These are phyloP conservation scores for Fusarium oligoseptatum DNA, from an alignment of 2,329 filamentous ascomycete species.

Conservation along the genomic window DNA sequence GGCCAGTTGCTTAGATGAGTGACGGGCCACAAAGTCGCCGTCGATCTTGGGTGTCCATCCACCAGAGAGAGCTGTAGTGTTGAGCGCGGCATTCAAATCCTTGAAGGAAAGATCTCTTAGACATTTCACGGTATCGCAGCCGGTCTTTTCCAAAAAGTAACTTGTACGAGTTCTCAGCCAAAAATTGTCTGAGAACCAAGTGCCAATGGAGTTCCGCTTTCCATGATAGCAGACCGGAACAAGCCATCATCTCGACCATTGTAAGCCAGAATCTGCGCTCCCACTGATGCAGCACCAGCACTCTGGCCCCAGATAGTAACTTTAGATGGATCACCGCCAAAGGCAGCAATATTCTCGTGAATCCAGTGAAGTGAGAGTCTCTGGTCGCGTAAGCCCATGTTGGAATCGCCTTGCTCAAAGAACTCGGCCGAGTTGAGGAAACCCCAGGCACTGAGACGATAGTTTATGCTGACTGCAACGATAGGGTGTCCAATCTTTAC, in stretches of 20 bases:
- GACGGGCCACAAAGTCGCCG: conserved; percentile 15
- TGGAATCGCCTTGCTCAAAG: conserved; percentile 56
- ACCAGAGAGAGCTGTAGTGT: conserved; percentile 15
- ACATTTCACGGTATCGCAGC: conserved; percentile 11
- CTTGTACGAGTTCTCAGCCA: conserved; percentile 10
- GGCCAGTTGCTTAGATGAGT: conserved; percentile 6
- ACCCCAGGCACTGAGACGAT: conserved; percentile 52
- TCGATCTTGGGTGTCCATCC: conserved; percentile 27
- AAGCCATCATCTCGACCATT: conserved; percentile 25
- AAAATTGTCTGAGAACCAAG: conserved; percentile 7
- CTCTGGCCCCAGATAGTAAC: conserved; percentile 58
- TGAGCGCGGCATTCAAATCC: conserved; percentile 14
- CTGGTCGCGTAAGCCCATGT: conserved; percentile 64
- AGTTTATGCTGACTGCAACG: conserved; percentile 38
- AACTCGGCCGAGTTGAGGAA: conserved; percentile 61
- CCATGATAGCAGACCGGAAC: conserved; percentile 22
- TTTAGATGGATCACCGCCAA: conserved; percentile 59
- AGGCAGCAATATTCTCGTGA: conserved; percentile 60
- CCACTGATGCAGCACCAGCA: conserved; percentile 26
- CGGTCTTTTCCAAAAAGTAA: conserved; percentile 6
- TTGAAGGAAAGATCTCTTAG: conserved; percentile 9
- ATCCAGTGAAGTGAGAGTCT: conserved; percentile 62
- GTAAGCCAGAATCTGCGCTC: conserved; percentile 26
- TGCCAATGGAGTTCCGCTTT: conserved; percentile 19
- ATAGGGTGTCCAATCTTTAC: conserved; percentile 52